Evolutionary conservation across 1,139 yeast species (phyloP).

Genomic region (Kluyveromyces sp.): DNA sequence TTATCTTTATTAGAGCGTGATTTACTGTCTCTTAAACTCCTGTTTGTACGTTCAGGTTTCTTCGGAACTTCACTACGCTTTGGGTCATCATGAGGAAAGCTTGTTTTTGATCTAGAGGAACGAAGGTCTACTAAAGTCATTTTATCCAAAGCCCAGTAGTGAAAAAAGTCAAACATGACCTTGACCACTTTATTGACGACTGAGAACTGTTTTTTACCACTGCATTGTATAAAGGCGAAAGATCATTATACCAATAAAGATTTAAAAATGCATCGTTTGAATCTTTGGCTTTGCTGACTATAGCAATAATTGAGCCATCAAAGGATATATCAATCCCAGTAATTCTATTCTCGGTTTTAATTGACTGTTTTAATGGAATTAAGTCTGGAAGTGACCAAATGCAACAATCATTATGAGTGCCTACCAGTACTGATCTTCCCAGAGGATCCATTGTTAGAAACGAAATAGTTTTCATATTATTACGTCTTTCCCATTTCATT

Average conservation of each 20-base stretch:
- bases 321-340: conserved; percentile 2
- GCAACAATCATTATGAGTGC: conserved; percentile 67
- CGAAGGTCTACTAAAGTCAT: conserved; percentile 1
- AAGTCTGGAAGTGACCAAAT: conserved; percentile 45
- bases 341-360: background rate
- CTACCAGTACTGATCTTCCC: conserved; percentile 49
- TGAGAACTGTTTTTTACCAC: background rate
- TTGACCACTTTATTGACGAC: conserved; percentile 1
- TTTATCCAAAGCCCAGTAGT: background rate
- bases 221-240: background rate
- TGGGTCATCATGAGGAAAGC: background rate
- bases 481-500: conserved; percentile 30
- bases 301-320: conserved; percentile 2
- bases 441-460: conserved; percentile 49
- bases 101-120: background rate
- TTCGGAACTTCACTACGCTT: background rate
- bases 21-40: background rate
- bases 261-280: background rate
- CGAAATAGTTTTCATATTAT: conserved; percentile 50
- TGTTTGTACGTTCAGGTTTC: background rate
- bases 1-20: background rate
- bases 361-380: background rate
- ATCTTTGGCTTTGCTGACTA: background rate
- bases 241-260: conserved; percentile 4
- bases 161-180: background rate